phyloP scores from a whole-genome alignment of 495 filamentous ascomycete genomes.

The Lasiosphaeria ovina region DNA sequence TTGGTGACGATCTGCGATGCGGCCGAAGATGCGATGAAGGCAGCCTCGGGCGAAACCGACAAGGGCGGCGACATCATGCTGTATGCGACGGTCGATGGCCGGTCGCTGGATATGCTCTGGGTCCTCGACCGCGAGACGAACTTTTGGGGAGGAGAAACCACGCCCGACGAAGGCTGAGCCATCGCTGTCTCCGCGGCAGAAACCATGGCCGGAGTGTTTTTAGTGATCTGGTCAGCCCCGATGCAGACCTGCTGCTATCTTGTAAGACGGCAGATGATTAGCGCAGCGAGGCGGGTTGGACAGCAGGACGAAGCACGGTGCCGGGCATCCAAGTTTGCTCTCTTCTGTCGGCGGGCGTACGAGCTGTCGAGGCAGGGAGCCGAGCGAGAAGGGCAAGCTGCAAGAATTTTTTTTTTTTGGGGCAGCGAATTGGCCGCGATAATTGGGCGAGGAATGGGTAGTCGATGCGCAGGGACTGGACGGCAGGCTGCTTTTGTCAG shows the following conservation, averaged over 20 bases:
- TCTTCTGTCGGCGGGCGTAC: background rate
- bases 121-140: constrained; percentile 41
- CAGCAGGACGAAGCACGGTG: constrained; percentile 11
- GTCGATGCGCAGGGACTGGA: constrained; percentile 19
- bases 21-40: constrained; percentile 84
- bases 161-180: constrained; percentile 41
- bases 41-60: constrained; percentile 73
- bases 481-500: constrained; percentile 18
- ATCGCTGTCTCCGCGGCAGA: constrained; percentile 35
- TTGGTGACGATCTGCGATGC: constrained; percentile 90
- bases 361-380: constrained; percentile 10
- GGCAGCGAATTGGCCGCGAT: constrained; percentile 8
- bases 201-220: constrained; percentile 17
- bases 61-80: constrained; percentile 59
- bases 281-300: constrained; percentile 14
- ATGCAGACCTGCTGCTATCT: constrained; percentile 22
- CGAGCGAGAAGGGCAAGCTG: background rate
- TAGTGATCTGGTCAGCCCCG: background rate
- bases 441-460: constrained; percentile 11
- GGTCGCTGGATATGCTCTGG: constrained; percentile 57
- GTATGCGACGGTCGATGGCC: constrained; percentile 47
- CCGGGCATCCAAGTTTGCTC: constrained; percentile 13
- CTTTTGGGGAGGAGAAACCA: constrained; percentile 35
- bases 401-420: background rate
- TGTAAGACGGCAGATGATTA: constrained; percentile 21